Evolutionary conservation across 1,284 basidiomycete species (phyloP).

Genomic region (Cerrena zonata): DNA sequence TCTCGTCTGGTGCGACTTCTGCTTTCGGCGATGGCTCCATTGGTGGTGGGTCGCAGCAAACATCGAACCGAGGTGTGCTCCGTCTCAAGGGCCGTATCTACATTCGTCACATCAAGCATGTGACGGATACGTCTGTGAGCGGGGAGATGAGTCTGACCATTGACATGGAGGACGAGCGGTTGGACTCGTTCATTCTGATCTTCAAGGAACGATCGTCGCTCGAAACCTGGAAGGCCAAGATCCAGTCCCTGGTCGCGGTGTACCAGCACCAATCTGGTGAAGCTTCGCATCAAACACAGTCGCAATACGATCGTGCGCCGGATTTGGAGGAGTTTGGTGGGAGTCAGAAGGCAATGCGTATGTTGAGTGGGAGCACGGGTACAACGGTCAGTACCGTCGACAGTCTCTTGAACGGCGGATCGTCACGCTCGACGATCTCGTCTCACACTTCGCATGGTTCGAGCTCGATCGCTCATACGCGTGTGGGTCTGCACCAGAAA

Average conservation of each 20-base stretch:
- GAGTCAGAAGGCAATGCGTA: slow-evolving; percentile 66
- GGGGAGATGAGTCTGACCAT: slow-evolving; percentile 87
- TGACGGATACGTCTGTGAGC: slow-evolving; percentile 70
- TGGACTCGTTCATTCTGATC: slow-evolving; percentile 90
- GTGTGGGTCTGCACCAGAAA: slow-evolving; percentile 35
- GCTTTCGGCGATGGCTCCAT: slow-evolving; percentile 38
- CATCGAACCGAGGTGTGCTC: slow-evolving; percentile 68
- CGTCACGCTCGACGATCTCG: slow-evolving; percentile 59
- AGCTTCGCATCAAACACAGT: slow-evolving; percentile 20
- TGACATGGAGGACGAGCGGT: slow-evolving; percentile 87
- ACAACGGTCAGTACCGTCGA: slow-evolving; percentile 65
- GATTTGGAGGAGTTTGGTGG: slow-evolving; percentile 74
- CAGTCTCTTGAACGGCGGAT: slow-evolving; percentile 59
- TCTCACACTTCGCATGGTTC: slow-evolving; percentile 66
- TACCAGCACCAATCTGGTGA: slow-evolving; percentile 45
- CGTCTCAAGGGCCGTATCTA: slow-evolving; percentile 93
- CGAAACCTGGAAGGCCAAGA: slow-evolving; percentile 80
- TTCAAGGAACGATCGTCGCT: slow-evolving; percentile 87
- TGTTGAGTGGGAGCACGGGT: slow-evolving; percentile 64
- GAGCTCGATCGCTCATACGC: slow-evolving; percentile 10
- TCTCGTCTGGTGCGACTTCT: slow-evolving; percentile 42
- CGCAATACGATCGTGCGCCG: slow-evolving; percentile 33
- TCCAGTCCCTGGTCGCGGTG: slow-evolving; percentile 67
- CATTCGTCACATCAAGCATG: slow-evolving; percentile 84
- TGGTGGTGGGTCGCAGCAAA: slow-evolving; percentile 35